phyloP scores from a whole-genome alignment of 176 grass and related monocot genomes.

The Lolium multiflorum region DNA sequence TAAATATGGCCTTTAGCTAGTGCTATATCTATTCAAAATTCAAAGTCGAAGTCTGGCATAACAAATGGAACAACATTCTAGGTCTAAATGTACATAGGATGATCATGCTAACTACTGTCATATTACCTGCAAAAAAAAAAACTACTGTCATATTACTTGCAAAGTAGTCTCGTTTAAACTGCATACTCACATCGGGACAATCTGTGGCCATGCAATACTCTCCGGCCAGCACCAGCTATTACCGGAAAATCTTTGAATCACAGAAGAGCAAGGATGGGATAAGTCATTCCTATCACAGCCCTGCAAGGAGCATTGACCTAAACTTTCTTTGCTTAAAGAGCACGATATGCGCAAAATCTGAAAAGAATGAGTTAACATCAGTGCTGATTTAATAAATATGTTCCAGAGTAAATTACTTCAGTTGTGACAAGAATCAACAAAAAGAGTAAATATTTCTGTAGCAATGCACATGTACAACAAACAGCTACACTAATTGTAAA shows the following conservation, averaged over 20 bases:
- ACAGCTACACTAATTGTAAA: background rate
- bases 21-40: no score
- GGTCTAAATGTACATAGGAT: constrained; percentile 56
- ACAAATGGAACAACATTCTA: background rate
- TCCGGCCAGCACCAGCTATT: constrained; percentile 33
- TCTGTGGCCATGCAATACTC: constrained; percentile 38
- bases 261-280: constrained; percentile 28
- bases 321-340: constrained; percentile 5
- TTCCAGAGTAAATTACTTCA: background rate
- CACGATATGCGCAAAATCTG: background rate
- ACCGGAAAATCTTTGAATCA: constrained; percentile 27
- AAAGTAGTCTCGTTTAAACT: background rate
- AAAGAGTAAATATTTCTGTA: background rate
- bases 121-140: no score
- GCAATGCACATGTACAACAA: constrained; percentile 2
- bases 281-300: constrained; percentile 41
- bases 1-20: no score
- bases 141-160: constrained; percentile 27
- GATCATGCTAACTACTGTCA: constrained; percentile 42
- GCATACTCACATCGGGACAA: background rate
- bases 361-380: constrained; percentile 13
- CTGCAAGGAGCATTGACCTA: constrained; percentile 23
- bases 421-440: background rate
- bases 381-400: background rate
- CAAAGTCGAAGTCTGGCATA: no score